A percentile compares a stretch with the other conserved stretches of the same genome.
Evolutionary conservation across 129 eudicot species (phyloP).

Genomic region (Ambrosia trifida): DNA sequence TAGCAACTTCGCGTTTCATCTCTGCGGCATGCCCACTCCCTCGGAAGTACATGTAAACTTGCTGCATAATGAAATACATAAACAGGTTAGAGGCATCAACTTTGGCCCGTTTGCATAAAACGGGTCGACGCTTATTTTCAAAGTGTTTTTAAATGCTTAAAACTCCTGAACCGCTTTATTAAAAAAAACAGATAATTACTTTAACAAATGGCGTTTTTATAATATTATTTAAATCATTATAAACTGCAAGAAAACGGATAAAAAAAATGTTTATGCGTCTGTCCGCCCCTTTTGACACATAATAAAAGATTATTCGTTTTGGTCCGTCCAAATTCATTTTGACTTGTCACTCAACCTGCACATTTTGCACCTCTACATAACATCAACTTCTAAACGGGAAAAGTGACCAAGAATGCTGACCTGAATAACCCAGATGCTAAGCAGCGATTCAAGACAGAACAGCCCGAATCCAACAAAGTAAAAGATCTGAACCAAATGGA

Average conservation of each 20-base stretch:
- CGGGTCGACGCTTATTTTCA: neutral
- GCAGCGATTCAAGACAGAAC: conserved; percentile 75
- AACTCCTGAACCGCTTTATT: neutral
- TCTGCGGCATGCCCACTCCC: conserved; percentile 91
- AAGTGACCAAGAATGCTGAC: conserved; percentile 30
- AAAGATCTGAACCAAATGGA: conserved; percentile 57
- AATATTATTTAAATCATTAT: too few species aligned
- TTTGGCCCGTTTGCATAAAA: neutral
- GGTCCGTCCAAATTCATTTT: neutral
- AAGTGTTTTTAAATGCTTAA: neutral
- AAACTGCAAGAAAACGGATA: neutral
- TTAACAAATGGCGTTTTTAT: too few species aligned
- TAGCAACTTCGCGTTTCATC: conserved; percentile 83
- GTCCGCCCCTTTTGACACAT: neutral
- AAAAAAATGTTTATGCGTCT: too few species aligned
- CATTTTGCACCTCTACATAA: neutral
- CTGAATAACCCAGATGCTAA: conserved; percentile 95
- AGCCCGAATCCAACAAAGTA: conserved; percentile 93
- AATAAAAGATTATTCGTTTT: neutral
- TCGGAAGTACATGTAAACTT: conserved; percentile 96
- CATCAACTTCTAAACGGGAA: neutral
- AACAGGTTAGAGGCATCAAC: neutral
- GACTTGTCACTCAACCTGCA: neutral
- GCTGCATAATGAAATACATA: conserved; percentile 51
- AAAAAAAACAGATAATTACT: too few species aligned